phyloP scores from a whole-genome alignment of 495 filamentous ascomycete genomes.

The Penicillium cataractarum region DNA sequence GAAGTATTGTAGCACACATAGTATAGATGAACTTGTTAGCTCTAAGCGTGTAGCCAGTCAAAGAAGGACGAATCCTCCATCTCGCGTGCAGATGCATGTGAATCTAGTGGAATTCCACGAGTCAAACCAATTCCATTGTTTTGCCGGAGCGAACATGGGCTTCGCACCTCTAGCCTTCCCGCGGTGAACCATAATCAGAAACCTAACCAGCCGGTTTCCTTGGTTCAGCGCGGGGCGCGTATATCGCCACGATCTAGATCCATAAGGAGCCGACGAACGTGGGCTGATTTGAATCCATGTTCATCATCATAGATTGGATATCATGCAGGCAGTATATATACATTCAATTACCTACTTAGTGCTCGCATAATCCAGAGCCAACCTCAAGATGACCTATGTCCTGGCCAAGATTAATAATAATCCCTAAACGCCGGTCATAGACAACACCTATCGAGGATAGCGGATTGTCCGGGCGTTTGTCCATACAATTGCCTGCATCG shows the following conservation, averaged over 20 bases:
- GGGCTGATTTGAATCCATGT: not conserved
- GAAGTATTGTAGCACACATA: not conserved
- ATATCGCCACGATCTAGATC: conserved; percentile 12
- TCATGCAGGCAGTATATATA: not conserved
- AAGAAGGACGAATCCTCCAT: not conserved
- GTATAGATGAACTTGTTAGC: not conserved
- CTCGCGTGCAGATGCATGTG: conserved; percentile 3
- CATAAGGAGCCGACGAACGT: conserved; percentile 8
- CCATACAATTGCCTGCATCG: not conserved
- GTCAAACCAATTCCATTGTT: not conserved
- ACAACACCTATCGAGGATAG: not conserved
- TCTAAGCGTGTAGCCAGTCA: not conserved
- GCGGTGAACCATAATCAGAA: conserved; percentile 14
- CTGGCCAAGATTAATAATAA: not conserved
- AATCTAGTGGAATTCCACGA: conserved; percentile 9
- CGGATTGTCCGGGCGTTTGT: not conserved
- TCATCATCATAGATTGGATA: not conserved
- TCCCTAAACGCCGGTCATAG: not conserved
- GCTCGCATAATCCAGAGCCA: not conserved
- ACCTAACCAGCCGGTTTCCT: conserved; percentile 10
- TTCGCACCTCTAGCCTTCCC: not conserved
- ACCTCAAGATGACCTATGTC: not conserved
- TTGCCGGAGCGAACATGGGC: not conserved
- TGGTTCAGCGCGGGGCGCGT: conserved; percentile 9
- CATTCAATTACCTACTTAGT: no score